Percentiles rank a stretch among this genome's conserved stretches.
Evolutionary conservation across 2,329 filamentous ascomycete species (phyloP).

Genomic region (Talaromyces sp.): DNA sequence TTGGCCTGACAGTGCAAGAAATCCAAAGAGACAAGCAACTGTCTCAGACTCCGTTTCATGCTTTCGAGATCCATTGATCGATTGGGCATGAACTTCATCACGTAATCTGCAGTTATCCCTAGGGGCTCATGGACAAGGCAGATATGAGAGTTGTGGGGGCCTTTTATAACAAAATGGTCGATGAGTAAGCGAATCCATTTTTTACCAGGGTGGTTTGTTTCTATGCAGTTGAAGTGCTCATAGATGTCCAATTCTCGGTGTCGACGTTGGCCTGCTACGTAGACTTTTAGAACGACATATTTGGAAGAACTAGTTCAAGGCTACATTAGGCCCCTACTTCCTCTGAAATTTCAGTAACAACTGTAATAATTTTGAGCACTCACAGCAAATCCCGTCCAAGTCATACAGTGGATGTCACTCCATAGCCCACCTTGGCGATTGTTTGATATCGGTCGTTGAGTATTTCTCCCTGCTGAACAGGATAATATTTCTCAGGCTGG

Average conservation of each 20-base stretch:
- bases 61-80: too few relatives aligned
- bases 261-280: slow-evolving; percentile 8
- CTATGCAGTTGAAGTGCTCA: slow-evolving; percentile 13
- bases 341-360: too few relatives aligned
- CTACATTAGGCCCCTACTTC: too few relatives aligned
- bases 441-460: slow-evolving; percentile 28
- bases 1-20: too few relatives aligned
- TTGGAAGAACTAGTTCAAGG: too few relatives aligned
- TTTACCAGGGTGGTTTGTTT: slow-evolving; percentile 16
- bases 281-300: slow-evolving; percentile 19
- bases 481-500: slow-evolving; percentile 16
- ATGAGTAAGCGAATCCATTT: slow-evolving; percentile 17
- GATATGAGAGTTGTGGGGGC: slow-evolving; percentile 16
- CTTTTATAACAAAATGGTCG: slow-evolving; percentile 15
- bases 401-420: slow-evolving; percentile 32
- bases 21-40: too few relatives aligned
- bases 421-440: slow-evolving; percentile 33
- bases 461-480: slow-evolving; percentile 25
- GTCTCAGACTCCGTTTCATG: too few relatives aligned
- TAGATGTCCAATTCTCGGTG: slow-evolving; percentile 18
- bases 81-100: too few relatives aligned
- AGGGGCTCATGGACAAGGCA: slow-evolving; percentile 24
- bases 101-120: slow-evolving; percentile 15
- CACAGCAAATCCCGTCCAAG: slow-evolving; percentile 20
- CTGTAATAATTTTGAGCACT: background rate